phyloP scores from a whole-genome alignment of 345 rosid genomes.

The Lumnitzera racemosa region DNA sequence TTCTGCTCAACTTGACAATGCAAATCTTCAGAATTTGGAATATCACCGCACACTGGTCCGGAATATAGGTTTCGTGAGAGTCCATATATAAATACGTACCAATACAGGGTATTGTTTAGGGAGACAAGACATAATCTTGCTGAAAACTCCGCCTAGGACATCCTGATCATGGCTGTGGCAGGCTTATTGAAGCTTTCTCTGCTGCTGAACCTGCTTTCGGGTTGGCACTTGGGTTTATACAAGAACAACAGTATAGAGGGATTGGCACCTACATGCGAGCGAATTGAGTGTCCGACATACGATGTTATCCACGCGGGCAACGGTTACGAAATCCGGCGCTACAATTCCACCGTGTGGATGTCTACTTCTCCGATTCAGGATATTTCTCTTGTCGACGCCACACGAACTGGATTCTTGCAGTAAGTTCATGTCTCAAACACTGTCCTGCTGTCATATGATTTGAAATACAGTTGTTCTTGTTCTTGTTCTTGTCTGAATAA shows the following conservation, averaged over 20 bases:
- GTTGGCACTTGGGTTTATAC: constrained; percentile 11
- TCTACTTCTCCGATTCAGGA: constrained; percentile 62
- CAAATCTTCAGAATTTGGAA: too few species aligned
- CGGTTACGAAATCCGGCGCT: constrained; percentile 67
- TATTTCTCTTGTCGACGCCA: constrained; percentile 67
- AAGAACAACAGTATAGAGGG: constrained; percentile 3
- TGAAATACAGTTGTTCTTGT: not conserved
- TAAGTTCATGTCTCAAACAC: constrained; percentile 3
- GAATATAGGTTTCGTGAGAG: too few species aligned
- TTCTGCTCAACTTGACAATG: too few species aligned
- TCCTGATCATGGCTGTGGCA: too few species aligned
- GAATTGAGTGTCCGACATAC: constrained; percentile 75
- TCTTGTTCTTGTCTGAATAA: too few species aligned
- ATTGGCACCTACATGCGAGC: constrained; percentile 59
- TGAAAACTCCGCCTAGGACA: too few species aligned
- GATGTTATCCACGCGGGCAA: constrained; percentile 40
- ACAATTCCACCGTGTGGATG: constrained; percentile 52
- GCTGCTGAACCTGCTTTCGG: constrained; percentile 41
- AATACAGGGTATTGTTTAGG: too few species aligned
- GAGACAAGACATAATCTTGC: too few species aligned
- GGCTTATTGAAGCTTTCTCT: constrained; percentile 6
- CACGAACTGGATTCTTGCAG: constrained; percentile 67
- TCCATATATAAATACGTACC: too few species aligned
- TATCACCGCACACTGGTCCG: too few species aligned
- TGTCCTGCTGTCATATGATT: not conserved